These are phyloP conservation scores for Anisogramma anomala DNA, from an alignment of 2,329 filamentous ascomycete species.

Conservation along the genomic window DNA sequence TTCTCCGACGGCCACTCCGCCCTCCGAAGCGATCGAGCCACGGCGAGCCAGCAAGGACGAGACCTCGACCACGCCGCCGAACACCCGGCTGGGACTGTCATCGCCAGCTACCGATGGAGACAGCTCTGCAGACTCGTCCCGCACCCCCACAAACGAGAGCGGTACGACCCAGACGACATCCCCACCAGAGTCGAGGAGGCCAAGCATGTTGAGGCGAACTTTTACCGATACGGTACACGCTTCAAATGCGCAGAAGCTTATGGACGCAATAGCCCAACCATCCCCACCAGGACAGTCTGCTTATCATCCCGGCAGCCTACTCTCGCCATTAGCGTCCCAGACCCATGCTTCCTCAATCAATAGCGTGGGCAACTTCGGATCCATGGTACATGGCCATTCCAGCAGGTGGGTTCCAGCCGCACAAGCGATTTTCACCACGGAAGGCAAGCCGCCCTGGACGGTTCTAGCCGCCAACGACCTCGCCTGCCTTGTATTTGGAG, in stretches of 20 bases:
- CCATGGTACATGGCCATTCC: slow-evolving; percentile 72
- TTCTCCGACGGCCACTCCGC: slow-evolving; percentile 23
- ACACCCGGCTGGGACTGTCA: background rate
- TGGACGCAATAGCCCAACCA: slow-evolving; percentile 76
- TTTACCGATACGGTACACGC: slow-evolving; percentile 72
- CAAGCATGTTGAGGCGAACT: slow-evolving; percentile 64
- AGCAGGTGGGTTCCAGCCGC: slow-evolving; percentile 83
- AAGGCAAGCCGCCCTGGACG: slow-evolving; percentile 81
- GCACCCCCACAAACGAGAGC: slow-evolving; percentile 45
- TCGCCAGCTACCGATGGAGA: slow-evolving; percentile 15
- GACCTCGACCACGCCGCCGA: background rate
- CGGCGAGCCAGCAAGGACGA: background rate
- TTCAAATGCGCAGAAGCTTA: slow-evolving; percentile 67
- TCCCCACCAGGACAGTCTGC: slow-evolving; percentile 46
- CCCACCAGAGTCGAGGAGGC: slow-evolving; percentile 44
- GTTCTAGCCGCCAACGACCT: slow-evolving; percentile 94
- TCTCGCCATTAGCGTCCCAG: slow-evolving; percentile 34
- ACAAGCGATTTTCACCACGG: slow-evolving; percentile 97
- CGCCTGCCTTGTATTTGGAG: slow-evolving; percentile 95
- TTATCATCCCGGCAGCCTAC: slow-evolving; percentile 25
- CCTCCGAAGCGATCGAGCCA: slow-evolving; percentile 12
- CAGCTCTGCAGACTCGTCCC: slow-evolving; percentile 39
- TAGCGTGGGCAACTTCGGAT: slow-evolving; percentile 37
- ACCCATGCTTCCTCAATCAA: slow-evolving; percentile 28
- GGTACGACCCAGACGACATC: slow-evolving; percentile 39